These are phyloP conservation scores for Anisodus tanguticus DNA, from an alignment of 257 asterid species.

Conservation along the genomic window DNA sequence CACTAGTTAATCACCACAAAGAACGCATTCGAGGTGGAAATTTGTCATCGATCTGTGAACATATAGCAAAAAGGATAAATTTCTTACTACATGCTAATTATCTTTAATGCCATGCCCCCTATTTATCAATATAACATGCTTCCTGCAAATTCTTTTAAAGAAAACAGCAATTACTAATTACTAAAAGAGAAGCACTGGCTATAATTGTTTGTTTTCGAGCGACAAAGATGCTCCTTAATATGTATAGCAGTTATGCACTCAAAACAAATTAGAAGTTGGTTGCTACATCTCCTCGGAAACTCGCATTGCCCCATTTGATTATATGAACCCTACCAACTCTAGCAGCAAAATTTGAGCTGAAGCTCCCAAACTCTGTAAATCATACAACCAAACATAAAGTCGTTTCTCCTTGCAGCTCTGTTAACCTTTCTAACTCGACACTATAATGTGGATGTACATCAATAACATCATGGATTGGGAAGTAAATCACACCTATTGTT, in stretches of 20 bases:
- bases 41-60: too few relatives aligned
- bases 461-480: neutral
- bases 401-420: neutral
- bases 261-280: neutral
- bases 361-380: neutral
- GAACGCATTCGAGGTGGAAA: too few relatives aligned
- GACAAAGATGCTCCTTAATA: neutral
- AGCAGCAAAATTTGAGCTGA: neutral
- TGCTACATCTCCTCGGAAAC: neutral
- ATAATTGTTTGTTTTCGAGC: neutral
- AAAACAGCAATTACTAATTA: neutral
- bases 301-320: neutral
- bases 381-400: neutral
- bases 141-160: neutral
- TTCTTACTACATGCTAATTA: too few relatives aligned
- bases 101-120: too few relatives aligned
- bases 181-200: neutral
- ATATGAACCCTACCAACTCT: neutral
- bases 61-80: too few relatives aligned
- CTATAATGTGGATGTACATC: neutral
- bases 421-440: neutral
- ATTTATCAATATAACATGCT: neutral
- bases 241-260: neutral
- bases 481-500: conserved; percentile 13
- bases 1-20: too few relatives aligned